Evolutionary conservation across 2,329 filamentous ascomycete genomes (phyloP), one percentile per base, ranked within the genome.

Genomic region (Colletotrichum chlorophyti): DNA sequence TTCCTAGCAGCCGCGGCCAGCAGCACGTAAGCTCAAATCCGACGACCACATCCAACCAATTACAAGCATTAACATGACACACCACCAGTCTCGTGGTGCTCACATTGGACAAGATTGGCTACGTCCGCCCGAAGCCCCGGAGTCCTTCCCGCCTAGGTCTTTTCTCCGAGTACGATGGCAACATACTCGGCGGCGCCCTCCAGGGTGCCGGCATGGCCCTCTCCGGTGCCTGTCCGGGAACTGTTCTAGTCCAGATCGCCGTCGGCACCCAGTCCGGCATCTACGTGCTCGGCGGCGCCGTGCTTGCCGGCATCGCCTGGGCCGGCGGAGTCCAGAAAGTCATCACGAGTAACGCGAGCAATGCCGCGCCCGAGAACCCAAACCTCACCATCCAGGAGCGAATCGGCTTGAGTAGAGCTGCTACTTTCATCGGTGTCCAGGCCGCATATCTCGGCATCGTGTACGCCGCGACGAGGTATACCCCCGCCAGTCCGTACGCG

Each of bases 191-290:
- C 53, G 88, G 87, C 5, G 66, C 77, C 14, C 71, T 89, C 3
- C 79, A 88, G 23, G 87, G 88, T 31, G 69, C 80, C n/a, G 88
- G 88, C 53, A 89, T 90, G 86, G 79, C 84, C 6, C 72, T 89
- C 14, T 82, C 86, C 0, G 86, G 86, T 8, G 82, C 86, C 0
- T 90, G 87, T 58, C 86, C 88, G 0, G 88, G 88, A 1, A 88
- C 86, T 0, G 78, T 89, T 6, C 79, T 88, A 45, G 80, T 83
- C 0, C 87, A 91, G 70, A 65, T 85, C 10, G 85, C 80, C 2
- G 73, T 79, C 11, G 81, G 83, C 2, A 73, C 86, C 3, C 71
- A 66, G 2, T 79, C 82, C 0, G 84, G 84, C 0, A 68, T 78
- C 34, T 81, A 77, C 50, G 80, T 82, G 0, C 71, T 89, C 2